Base-by-base conservation (phyloP, 176 grass and related monocot species). In the Paspalum vaginatum region DNA sequence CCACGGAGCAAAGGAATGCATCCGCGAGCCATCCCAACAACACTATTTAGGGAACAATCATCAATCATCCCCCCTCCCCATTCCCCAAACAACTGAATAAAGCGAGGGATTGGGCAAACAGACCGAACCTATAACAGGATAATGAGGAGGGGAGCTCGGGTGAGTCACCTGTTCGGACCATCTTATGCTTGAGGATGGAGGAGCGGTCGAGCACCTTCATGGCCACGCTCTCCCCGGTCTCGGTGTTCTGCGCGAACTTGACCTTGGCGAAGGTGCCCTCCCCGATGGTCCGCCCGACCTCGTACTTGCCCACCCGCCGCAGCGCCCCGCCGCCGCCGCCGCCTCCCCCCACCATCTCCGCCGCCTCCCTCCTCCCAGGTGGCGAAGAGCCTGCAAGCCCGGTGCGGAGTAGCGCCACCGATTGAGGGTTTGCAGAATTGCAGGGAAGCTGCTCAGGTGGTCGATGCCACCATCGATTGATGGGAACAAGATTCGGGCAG, bases 141-240 rank as follows among this genome's bases (percentile, higher is more conserved):
- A 70, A 48, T 6, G 8, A 26, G 4, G 6, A 44, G 14, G 15
- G 8, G 9, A 40, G 22, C 26, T 78, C 8, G 41, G 25, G 17
- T 20, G 1, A 41, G 0, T 57, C 68, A 98, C 96, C 96, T 98
- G 96, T 77, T 98, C 96, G 59, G 92, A n/a, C 96, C 96, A 98
- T 98, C 65, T 91, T 88, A 87, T 95, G 92, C 86, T 98, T 98
- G 75, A 98, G 87, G 91, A 98, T 95, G 84, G 96, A 93, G 41
- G 96, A 85, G 47, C 96, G 96, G 78, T 98, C 96, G 76, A 98
- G 86, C 79, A 98, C 90, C 90, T 98, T 98, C 96, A 98, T 98
- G 78, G 96, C 96, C 67, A 98, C 90, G 88, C 96, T 98, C 89
- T 98, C 96, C 73, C 96, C 96, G 2, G 79, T 98, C 88, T 98